Percentiles rank a stretch among this genome's conserved stretches.
phyloP scores from a whole-genome alignment of 164 flowering plant species.

The Houttuynia cordata region DNA sequence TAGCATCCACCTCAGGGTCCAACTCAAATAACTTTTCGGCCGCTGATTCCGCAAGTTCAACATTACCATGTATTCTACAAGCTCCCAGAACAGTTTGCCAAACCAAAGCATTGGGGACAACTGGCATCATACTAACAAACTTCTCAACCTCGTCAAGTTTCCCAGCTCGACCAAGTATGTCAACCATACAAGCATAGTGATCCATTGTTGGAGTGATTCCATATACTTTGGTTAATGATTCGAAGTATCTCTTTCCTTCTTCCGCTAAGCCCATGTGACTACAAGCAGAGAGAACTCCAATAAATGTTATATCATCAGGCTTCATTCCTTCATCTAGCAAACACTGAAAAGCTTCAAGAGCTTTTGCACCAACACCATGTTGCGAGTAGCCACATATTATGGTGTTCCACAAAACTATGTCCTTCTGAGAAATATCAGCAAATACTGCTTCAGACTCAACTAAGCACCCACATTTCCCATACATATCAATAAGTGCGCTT shows the following conservation, averaged over 20 bases:
- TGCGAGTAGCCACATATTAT: constrained; percentile 42
- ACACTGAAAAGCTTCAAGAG: constrained; percentile 27
- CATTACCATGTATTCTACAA: constrained; percentile 33
- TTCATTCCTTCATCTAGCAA: constrained; percentile 30
- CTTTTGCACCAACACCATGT: constrained; percentile 36
- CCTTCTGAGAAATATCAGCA: constrained; percentile 15
- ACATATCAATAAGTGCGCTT: constrained; percentile 44
- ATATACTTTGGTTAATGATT: constrained; percentile 23
- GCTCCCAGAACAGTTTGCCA: constrained; percentile 58
- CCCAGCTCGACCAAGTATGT: constrained; percentile 48
- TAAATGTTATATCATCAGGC: constrained; percentile 48
- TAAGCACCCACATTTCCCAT: constrained; percentile 38
- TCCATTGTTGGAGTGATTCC: constrained; percentile 36
- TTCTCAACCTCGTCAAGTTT: constrained; percentile 32
- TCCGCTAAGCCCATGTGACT: constrained; percentile 36
- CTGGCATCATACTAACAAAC: constrained; percentile 27
- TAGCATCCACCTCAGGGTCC: constrained; percentile 31
- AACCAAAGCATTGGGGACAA: constrained; percentile 23
- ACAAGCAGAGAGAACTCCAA: constrained; percentile 48
- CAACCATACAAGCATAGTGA: constrained; percentile 51
- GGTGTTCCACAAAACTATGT: constrained; percentile 40
- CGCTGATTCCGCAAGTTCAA: constrained; percentile 36
- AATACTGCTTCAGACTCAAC: constrained; percentile 37
- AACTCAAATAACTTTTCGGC: constrained; percentile 39
- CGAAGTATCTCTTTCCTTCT: constrained; percentile 30